A percentile compares a stretch with the other conserved stretches of the same genome.
Evolutionary conservation across 495 filamentous ascomycete genomes (phyloP).

Genomic region (Lasiosphaeria hispida): DNA sequence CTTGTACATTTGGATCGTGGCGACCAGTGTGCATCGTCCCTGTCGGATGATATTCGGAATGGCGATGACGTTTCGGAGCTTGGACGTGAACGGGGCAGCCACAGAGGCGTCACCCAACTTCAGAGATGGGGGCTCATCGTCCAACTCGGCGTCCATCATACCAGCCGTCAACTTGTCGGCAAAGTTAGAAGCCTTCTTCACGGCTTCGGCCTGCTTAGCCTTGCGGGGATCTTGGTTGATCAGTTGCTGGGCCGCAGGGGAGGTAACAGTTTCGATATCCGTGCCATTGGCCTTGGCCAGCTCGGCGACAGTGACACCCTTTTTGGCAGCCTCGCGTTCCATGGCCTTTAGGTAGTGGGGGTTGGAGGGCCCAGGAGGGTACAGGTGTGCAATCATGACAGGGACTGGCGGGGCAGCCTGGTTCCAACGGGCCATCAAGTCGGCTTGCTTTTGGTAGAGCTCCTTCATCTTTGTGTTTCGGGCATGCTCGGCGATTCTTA

Average conservation of each 20-base stretch:
- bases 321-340: slow-evolving; percentile 73
- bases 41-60: slow-evolving; percentile 98
- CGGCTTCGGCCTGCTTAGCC: slow-evolving; percentile 61
- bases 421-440: slow-evolving; percentile 89
- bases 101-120: slow-evolving; percentile 98
- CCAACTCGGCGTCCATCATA: slow-evolving; percentile 88
- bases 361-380: slow-evolving; percentile 86
- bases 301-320: slow-evolving; percentile 53
- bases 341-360: slow-evolving; percentile 96
- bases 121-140: slow-evolving; percentile 89
- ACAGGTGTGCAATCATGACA: slow-evolving; percentile 85
- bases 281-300: slow-evolving; percentile 41
- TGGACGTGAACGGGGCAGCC: slow-evolving; percentile 95
- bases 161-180: slow-evolving; percentile 83
- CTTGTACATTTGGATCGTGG: slow-evolving; percentile 99
- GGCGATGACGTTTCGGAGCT: slow-evolving; percentile 93
- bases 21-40: slow-evolving; percentile 93
- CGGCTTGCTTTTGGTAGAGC: slow-evolving; percentile 91
- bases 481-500: slow-evolving; percentile 87
- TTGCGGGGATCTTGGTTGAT: slow-evolving; percentile 55
- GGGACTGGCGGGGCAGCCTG: slow-evolving; percentile 89
- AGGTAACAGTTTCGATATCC: slow-evolving; percentile 63
- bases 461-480: slow-evolving; percentile 97
- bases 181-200: slow-evolving; percentile 68
- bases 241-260: slow-evolving; percentile 67